These are phyloP conservation scores for Tagetes patula DNA, from an alignment of 129 eudicot genomes.

Conservation along the genomic window DNA sequence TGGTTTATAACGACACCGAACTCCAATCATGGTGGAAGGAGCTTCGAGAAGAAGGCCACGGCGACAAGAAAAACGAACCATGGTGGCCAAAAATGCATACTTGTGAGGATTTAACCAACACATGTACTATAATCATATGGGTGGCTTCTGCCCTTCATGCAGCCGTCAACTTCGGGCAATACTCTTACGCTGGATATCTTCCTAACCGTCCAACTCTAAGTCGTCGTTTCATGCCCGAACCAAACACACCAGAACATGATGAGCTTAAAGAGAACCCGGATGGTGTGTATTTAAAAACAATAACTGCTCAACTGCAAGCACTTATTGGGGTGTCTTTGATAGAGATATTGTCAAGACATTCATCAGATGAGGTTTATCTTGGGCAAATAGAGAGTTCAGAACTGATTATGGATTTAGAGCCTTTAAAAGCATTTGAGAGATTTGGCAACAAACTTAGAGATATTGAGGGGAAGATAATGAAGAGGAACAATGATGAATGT, in stretches of 20 bases:
- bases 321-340: conserved; percentile 54
- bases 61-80: conserved; percentile 58
- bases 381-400: conserved; percentile 62
- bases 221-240: conserved; percentile 61
- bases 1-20: conserved; percentile 45
- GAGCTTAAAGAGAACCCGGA: conserved; percentile 56
- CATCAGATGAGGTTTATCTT: conserved; percentile 59
- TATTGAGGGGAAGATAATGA: conserved; percentile 38
- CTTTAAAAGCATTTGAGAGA: conserved; percentile 49
- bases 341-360: conserved; percentile 68
- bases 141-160: conserved; percentile 79
- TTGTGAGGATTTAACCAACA: conserved; percentile 35
- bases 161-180: conserved; percentile 76
- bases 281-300: conserved; percentile 48
- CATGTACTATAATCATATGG: conserved; percentile 77
- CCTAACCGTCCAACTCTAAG: conserved; percentile 69
- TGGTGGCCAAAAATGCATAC: conserved; percentile 78
- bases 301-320: conserved; percentile 51
- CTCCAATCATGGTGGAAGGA: conserved; percentile 84
- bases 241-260: conserved; percentile 44
- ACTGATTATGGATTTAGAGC: conserved; percentile 54
- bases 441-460: conserved; percentile 48
- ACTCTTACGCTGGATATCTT: conserved; percentile 65
- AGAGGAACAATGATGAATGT: conserved; percentile 45
- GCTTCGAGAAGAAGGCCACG: conserved; percentile 64